Percentiles rank a stretch among this genome's conserved stretches.
phyloP scores from a whole-genome alignment of 1,139 yeast species.

The Taphrina flavorubra region DNA sequence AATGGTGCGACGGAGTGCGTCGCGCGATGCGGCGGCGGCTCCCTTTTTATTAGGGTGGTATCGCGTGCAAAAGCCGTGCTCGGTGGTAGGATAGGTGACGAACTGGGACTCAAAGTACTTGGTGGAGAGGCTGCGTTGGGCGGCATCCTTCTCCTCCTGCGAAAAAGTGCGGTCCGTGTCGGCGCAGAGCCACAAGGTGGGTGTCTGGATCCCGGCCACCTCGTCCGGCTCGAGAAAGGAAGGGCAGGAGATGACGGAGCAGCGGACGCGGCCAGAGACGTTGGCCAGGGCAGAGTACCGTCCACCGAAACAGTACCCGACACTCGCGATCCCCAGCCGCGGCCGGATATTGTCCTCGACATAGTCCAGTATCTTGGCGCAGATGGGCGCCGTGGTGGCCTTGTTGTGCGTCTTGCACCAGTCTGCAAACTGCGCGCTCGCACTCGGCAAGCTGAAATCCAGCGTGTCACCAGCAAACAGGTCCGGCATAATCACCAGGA shows the following conservation, averaged over 20 bases:
- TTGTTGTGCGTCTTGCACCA: conserved; percentile 44
- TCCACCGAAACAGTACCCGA: conserved; percentile 47
- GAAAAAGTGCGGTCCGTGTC: conserved; percentile 37
- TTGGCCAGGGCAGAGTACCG: conserved; percentile 46
- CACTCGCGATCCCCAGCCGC: conserved; percentile 43
- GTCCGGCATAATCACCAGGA: conserved; percentile 44
- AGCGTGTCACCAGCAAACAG: conserved; percentile 42
- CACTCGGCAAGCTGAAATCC: conserved; percentile 28
- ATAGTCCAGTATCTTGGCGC: conserved; percentile 43
- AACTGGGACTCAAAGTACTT: conserved; percentile 37
- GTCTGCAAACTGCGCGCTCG: conserved; percentile 33
- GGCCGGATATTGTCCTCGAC: conserved; percentile 45
- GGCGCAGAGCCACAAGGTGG: conserved; percentile 39
- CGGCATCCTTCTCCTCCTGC: conserved; percentile 33
- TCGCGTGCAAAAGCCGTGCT: conserved; percentile 40
- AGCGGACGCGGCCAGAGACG: conserved; percentile 39
- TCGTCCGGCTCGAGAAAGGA: conserved; percentile 37
- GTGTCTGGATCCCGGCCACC: conserved; percentile 34
- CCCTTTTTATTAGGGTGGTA: conserved; percentile 38
- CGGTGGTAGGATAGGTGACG: conserved; percentile 38
- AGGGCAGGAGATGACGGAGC: conserved; percentile 39
- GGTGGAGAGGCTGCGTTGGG: conserved; percentile 28
- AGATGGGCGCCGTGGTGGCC: conserved; percentile 44
- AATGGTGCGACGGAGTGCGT: conserved; percentile 31
- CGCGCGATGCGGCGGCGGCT: conserved; percentile 37